Evolutionary conservation across 441 rosid species (phyloP), one percentile per base, ranked within the genome.

Genomic region (Adansonia madagascariensis): DNA sequence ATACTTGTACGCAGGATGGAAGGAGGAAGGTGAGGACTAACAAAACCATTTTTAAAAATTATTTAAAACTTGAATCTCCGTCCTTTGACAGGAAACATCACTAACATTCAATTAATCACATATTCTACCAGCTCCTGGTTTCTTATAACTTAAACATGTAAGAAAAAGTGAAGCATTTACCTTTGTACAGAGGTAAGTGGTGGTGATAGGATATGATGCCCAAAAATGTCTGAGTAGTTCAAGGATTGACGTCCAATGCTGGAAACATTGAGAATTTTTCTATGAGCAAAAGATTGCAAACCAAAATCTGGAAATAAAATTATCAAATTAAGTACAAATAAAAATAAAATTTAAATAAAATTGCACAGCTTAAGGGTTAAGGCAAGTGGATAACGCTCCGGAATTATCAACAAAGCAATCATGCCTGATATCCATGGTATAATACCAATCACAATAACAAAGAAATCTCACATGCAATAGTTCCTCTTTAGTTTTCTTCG

Each of bases 131-230:
- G 41, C 7, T 44, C 35, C 20, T 1, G 35, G 41, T 22, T 43
- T 57, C 14, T 43, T 22, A 18, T 18, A 73, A 56, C 53, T 52
- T 71, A 53, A 71, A 55, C 44, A 49, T 49, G 18, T 0, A 43
- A 47, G 27, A 52, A 75, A 8, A 18, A 44, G 56, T 3, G 64
- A 4, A 49, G 62, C 17, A 70, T 74, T 83, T 85, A 95, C 98
- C 98, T 94, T 95, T 9, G 85, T 76, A 81, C 85, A 84, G 77
- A 95, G 94, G 87, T 90, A 84, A 20, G 89, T 11, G 10, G 91
- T 88, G 6, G 94, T 91, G 65, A 95, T 86, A 27, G 99, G 99
- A 87, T 92, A 95, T n/a, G 97, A 95, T 71, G 99, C 90, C 98
- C 99, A 94, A 81, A 88, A 94, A 86, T 95, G 97, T 83, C 74